A percentile compares a stretch with the other conserved stretches of the same genome.
These are phyloP conservation scores for Neurospora sp. DNA, from an alignment of 495 filamentous ascomycete species.

Conservation along the genomic window DNA sequence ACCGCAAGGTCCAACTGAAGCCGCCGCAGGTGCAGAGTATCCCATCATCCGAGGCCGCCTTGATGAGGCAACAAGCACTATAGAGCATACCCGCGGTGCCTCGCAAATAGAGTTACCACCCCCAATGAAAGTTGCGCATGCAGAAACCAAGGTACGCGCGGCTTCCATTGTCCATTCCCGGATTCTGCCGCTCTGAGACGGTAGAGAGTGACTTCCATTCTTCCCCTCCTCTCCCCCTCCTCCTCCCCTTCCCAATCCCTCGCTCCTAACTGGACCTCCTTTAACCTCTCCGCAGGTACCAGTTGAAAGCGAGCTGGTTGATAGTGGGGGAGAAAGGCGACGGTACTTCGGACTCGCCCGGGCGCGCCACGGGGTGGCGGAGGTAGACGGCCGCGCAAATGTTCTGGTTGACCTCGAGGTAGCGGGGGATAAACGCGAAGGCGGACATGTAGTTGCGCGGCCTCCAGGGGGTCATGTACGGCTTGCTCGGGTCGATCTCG, in stretches of 20 bases:
- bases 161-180: not conserved
- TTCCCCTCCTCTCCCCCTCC: not conserved
- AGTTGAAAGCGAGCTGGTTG: conserved; percentile 74
- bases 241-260: not conserved
- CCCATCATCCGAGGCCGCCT: not conserved
- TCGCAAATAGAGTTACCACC: not conserved
- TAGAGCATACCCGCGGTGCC: not conserved
- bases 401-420: conserved; percentile 94
- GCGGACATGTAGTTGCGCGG: conserved; percentile 81
- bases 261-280: conserved; percentile 5
- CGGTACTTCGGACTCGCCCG: conserved; percentile 81
- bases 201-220: not conserved
- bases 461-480: conserved; percentile 84
- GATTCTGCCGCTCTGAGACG: not conserved
- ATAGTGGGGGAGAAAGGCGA: conserved; percentile 60
- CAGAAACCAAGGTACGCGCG: not conserved
- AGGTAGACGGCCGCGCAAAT: conserved; percentile 93
- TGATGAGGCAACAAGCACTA: not conserved
- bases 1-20: not conserved
- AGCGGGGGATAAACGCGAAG: conserved; percentile 90
- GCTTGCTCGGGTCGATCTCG: conserved; percentile 53
- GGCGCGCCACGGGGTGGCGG: conserved; percentile 86
- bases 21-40: not conserved
- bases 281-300: conserved; percentile 84
- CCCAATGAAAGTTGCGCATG: not conserved